Evolutionary conservation across 2,329 filamentous ascomycete species (phyloP).

Genomic region (Pseudogymnoascus sp.): DNA sequence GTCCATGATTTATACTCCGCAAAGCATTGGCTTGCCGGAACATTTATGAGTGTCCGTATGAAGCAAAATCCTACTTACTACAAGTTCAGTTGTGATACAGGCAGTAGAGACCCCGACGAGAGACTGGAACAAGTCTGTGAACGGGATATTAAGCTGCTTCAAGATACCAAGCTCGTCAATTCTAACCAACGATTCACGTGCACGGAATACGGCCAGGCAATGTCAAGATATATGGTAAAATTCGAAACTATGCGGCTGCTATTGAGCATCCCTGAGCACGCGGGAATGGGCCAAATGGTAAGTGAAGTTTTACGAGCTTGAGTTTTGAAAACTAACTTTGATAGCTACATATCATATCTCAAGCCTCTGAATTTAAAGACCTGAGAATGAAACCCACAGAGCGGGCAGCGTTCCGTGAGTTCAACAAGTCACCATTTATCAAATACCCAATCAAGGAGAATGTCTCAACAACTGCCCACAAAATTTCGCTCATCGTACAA

Average conservation of each 20-base stretch:
- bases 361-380: conserved; percentile 64
- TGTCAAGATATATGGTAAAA: conserved; percentile 74
- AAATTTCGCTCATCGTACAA: conserved; percentile 71
- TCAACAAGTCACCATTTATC: conserved; percentile 62
- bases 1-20: conserved; percentile 57
- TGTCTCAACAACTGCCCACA: conserved; percentile 58
- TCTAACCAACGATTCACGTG: conserved; percentile 42
- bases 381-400: conserved; percentile 63
- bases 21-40: conserved; percentile 65
- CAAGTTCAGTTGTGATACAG: conserved; percentile 46
- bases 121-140: conserved; percentile 62
- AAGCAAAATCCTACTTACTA: conserved; percentile 64
- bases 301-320: conserved; percentile 25
- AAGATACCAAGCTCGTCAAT: conserved; percentile 49
- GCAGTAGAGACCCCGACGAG: conserved; percentile 46
- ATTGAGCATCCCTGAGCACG: conserved; percentile 49
- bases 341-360: conserved; percentile 56
- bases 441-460: conserved; percentile 63
- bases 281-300: conserved; percentile 60
- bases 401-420: conserved; percentile 57
- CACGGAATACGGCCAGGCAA: conserved; percentile 67
- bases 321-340: not conserved
- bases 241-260: conserved; percentile 73
- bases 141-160: conserved; percentile 56
- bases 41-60: conserved; percentile 69